phyloP scores from a whole-genome alignment of 2,329 filamentous ascomycete genomes.

The Aspergillus sp. region DNA sequence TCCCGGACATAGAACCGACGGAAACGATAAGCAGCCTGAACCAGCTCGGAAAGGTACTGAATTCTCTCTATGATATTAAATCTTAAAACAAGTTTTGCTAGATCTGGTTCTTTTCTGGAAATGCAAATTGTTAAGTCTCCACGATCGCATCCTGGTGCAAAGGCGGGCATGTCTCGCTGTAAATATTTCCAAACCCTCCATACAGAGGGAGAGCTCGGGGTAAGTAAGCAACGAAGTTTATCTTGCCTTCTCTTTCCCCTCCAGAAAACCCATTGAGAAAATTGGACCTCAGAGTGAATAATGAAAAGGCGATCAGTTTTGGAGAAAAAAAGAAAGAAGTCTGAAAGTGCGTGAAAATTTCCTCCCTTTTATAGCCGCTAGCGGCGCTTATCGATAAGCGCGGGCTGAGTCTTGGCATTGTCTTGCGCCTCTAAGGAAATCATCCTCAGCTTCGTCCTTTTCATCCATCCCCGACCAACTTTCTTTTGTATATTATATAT shows the following conservation, averaged over 20 bases:
- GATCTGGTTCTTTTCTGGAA: no score
- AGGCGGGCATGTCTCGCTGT: conserved; percentile 35
- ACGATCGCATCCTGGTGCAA: no score
- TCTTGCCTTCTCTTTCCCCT: conserved; percentile 47
- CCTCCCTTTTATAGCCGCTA: conserved; percentile 16
- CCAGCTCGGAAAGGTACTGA: conserved; percentile 46
- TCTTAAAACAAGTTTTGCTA: neutral
- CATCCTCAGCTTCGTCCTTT: no score
- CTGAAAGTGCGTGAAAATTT: conserved; percentile 14
- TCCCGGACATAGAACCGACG: conserved; percentile 48
- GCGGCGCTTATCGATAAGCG: conserved; percentile 32
- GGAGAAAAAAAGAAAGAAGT: conserved; percentile 28
- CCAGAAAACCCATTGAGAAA: conserved; percentile 34
- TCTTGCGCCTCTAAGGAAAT: neutral
- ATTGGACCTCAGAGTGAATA: conserved; percentile 44
- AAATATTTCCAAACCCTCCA: conserved; percentile 46
- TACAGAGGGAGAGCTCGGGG: conserved; percentile 38
- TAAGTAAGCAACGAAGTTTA: conserved; percentile 36
- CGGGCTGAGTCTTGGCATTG: conserved; percentile 7
- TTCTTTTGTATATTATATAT: neutral
- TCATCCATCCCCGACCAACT: no score
- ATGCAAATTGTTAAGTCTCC: no score
- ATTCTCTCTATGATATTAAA: conserved; percentile 11
- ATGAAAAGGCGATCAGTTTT: conserved; percentile 39
- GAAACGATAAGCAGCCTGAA: conserved; percentile 53